phyloP scores from a whole-genome alignment of 495 filamentous ascomycete genomes.

The Aspergillus egyptiacus region DNA sequence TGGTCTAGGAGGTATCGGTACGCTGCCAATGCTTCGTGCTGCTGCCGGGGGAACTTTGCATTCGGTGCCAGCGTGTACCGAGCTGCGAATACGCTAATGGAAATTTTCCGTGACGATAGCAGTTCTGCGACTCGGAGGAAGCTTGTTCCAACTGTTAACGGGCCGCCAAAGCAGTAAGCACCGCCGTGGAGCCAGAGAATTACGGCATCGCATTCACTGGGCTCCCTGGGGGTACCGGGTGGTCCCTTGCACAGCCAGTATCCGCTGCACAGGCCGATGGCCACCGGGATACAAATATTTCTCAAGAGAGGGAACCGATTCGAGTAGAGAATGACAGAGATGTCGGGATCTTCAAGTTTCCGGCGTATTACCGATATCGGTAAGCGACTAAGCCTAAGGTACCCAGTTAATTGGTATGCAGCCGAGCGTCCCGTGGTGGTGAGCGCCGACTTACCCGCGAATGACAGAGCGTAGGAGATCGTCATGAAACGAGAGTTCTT shows the following conservation, averaged over 20 bases:
- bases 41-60: background rate
- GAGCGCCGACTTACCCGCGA: background rate
- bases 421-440: too few species aligned
- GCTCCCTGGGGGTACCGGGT: background rate
- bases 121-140: constrained; percentile 1
- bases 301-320: background rate
- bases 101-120: background rate
- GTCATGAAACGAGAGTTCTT: background rate
- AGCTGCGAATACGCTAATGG: background rate
- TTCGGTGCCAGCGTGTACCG: background rate
- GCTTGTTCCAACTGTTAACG: background rate
- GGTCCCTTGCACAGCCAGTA: constrained; percentile 2
- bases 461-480: background rate
- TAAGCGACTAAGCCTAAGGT: too few species aligned
- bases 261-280: background rate
- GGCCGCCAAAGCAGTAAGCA: background rate
- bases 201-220: background rate
- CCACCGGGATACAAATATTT: background rate
- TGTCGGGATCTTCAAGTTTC: background rate
- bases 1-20: background rate
- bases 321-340: background rate
- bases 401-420: too few species aligned
- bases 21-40: background rate
- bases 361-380: background rate
- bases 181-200: constrained; percentile 2